phyloP scores from a whole-genome alignment of 306 rosid species.

The Styphnolobium japonicum region DNA sequence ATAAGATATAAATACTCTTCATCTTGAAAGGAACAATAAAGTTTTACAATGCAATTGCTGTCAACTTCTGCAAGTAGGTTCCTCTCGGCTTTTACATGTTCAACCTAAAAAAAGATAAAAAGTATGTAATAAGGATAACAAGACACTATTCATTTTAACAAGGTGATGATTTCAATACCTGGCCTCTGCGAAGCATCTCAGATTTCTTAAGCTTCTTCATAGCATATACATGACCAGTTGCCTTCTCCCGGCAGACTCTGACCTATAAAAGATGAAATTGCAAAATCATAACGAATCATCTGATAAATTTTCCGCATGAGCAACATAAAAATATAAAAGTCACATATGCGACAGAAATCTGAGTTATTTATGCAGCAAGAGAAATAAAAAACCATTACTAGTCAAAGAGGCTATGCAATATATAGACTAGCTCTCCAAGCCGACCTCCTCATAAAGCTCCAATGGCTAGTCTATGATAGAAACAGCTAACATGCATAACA shows the following conservation, averaged over 20 bases:
- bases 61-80: conserved; percentile 89
- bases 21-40: conserved; percentile 90
- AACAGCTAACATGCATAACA: conserved; percentile 1
- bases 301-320: neutral
- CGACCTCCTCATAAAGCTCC: neutral
- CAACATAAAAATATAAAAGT: conserved; percentile 6
- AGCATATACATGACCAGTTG: conserved; percentile 79
- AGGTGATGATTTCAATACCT: conserved; percentile 44
- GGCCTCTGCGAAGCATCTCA: conserved; percentile 93
- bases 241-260: conserved; percentile 78
- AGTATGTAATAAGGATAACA: conserved; percentile 24
- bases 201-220: conserved; percentile 93
- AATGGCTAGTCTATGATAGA: neutral
- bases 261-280: conserved; percentile 51
- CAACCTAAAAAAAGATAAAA: conserved; percentile 56
- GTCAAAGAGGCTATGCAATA: conserved; percentile 17
- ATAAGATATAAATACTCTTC: conserved; percentile 81
- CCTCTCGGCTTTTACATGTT: conserved; percentile 94
- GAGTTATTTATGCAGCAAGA: conserved; percentile 15
- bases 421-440: conserved; percentile 9
- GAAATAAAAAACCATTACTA: neutral
- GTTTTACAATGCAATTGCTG: conserved; percentile 82
- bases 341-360: neutral
- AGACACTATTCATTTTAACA: conserved; percentile 6
- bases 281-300: neutral